These are phyloP conservation scores for Entonaema liquescens DNA, from an alignment of 495 filamentous ascomycete species.

Conservation along the genomic window DNA sequence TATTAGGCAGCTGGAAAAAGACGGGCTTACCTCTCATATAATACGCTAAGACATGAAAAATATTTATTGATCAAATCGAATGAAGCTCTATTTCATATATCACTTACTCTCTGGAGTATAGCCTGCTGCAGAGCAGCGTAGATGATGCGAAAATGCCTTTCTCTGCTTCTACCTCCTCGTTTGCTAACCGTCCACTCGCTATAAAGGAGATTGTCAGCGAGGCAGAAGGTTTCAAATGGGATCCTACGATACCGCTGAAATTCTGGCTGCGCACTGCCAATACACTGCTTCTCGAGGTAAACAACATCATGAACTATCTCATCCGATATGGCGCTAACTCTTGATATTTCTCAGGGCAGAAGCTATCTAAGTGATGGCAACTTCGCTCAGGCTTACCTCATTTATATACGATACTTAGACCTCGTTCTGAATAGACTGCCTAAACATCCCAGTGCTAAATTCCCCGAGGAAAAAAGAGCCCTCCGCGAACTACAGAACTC, in stretches of 20 bases:
- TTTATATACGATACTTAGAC: slow-evolving; percentile 82
- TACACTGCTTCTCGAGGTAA: slow-evolving; percentile 80
- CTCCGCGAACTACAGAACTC: slow-evolving; percentile 40
- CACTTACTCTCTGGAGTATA: slow-evolving; percentile 5
- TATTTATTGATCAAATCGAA: slow-evolving; percentile 11
- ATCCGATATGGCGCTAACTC: slow-evolving; percentile 9
- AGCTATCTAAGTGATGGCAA: slow-evolving; percentile 89
- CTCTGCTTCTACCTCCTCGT: neutral
- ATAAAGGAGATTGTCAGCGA: slow-evolving; percentile 74
- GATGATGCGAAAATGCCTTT: slow-evolving; percentile 32
- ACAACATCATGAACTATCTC: slow-evolving; percentile 8
- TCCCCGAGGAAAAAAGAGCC: slow-evolving; percentile 44
- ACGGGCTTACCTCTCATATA: neutral
- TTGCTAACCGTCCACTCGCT: slow-evolving; percentile 64
- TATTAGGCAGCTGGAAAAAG: slow-evolving; percentile 27
- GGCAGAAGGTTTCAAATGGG: slow-evolving; percentile 82
- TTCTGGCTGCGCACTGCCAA: slow-evolving; percentile 86
- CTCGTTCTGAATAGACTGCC: slow-evolving; percentile 70
- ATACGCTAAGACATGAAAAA: slow-evolving; percentile 3
- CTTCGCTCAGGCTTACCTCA: slow-evolving; percentile 83
- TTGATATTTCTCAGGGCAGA: slow-evolving; percentile 42
- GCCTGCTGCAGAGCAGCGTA: slow-evolving; percentile 3
- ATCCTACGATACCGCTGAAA: slow-evolving; percentile 72
- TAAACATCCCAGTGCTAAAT: slow-evolving; percentile 73
- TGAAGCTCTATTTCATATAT: slow-evolving; percentile 8